Evolutionary conservation across 1,139 yeast genomes (phyloP).

Genomic region (Candida gigantensis): DNA sequence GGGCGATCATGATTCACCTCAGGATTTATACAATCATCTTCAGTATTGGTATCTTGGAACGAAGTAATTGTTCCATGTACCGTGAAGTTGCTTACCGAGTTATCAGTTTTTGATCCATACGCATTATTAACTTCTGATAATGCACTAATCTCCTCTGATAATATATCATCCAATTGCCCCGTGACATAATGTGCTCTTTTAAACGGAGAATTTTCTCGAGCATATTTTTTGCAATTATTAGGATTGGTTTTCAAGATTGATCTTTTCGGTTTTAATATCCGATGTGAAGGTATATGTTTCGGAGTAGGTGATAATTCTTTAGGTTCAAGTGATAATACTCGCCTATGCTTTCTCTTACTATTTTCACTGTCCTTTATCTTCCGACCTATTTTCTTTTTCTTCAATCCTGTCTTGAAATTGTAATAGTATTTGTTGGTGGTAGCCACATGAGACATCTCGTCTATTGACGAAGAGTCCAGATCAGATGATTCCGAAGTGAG

Average conservation of each 20-base stretch:
- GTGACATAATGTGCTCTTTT: conserved; percentile 9
- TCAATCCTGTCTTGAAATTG: conserved; percentile 20
- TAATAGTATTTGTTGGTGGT: conserved; percentile 28
- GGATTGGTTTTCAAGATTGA: conserved; percentile 36
- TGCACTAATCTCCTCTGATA: conserved; percentile 14
- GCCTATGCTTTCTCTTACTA: background rate
- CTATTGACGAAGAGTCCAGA: conserved; percentile 27
- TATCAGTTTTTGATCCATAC: conserved; percentile 14
- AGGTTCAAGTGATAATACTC: background rate
- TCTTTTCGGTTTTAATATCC: conserved; percentile 41
- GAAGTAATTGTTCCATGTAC: conserved; percentile 15
- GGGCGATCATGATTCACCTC: too few species aligned
- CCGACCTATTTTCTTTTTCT: conserved; percentile 10
- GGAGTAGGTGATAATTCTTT: conserved; percentile 39
- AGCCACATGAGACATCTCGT: conserved; percentile 16
- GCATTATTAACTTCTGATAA: conserved; percentile 16
- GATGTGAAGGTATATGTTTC: conserved; percentile 47
- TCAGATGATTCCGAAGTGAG: conserved; percentile 29
- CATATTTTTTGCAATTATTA: conserved; percentile 4
- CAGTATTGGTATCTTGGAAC: conserved; percentile 2
- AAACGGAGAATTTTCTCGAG: conserved; percentile 12
- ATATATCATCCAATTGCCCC: conserved; percentile 9
- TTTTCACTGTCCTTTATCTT: conserved; percentile 1
- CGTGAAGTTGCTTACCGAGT: conserved; percentile 10
- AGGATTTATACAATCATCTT: too few species aligned